Base-by-base conservation (phyloP, 208 protist species). In the Leishmania aethiopica region DNA sequence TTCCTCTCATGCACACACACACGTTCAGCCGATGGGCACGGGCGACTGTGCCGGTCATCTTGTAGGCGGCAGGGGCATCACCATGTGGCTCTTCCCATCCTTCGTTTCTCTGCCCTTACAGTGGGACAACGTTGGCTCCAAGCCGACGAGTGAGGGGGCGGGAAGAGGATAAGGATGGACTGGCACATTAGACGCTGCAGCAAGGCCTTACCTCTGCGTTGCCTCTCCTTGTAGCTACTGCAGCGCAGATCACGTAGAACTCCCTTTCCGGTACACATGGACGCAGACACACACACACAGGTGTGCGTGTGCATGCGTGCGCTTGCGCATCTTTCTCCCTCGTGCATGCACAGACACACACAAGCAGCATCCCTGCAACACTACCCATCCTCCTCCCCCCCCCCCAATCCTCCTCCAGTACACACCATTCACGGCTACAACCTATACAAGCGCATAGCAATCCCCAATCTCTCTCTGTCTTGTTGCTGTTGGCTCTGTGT, bases 1-100 rank as follows among this genome's bases (percentile, higher is more conserved):
- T 19, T 57, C 53, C 40, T 79, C 64, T 82, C 17, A 84, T 11
- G 64, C 51, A 75, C 49, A 82, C 28, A 19, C 51, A 55, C 0
- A 55, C 51, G 15, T 5, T 4, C 51, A 55, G 51, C 51, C 51
- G 51, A 55, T 19, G 51, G 51, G 17, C 51, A 55, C 51, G 51
- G 51, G 51, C 4, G 11, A 19, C 60, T 25, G 40, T 35, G 25
- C 8, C 40, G 1, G 3, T 49, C 69, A n/a, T 47, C 19, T 25
- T 42, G 13, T 73, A 67, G n/a, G n/a, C 42, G 8, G 6, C 25
- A 28, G 28, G 37, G 69, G 11, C 69, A n/a, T 45, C 66, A 47
- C 51, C 15, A 55, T 55, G 69, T 10, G 22, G 11, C 2, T 17
- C 8, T 13, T n/a, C 25, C 25, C 25, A 4, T 73, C 10, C 22